Conservation (phyloP, 2,329 filamentous ascomycete species). For the Shiraia sp. region DNA sequence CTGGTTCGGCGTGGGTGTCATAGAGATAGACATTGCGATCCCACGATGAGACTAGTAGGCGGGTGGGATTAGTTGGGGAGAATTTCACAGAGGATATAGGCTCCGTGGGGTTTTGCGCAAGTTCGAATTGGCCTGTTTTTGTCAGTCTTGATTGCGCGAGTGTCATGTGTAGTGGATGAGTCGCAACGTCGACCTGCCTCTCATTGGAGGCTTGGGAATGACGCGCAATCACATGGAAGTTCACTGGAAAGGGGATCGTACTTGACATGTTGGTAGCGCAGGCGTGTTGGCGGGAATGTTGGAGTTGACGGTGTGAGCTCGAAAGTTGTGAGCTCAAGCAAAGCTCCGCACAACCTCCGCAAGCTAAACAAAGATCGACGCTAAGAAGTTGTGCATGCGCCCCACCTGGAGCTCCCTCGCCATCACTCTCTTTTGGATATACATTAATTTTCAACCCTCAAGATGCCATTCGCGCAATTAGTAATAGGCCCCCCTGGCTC, state of each 20-base stretch:
- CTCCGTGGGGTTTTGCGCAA: conserved; percentile 80
- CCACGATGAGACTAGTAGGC: conserved; percentile 91
- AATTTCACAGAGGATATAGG: conserved; percentile 86
- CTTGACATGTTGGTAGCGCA: conserved; percentile 32
- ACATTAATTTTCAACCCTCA: conserved; percentile 5
- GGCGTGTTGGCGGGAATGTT: not conserved
- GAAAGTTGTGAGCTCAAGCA: conserved; percentile 15
- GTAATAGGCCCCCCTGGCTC: conserved; percentile 92
- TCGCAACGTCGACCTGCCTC: too few species aligned
- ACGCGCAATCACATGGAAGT: not conserved
- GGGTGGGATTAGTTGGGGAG: conserved; percentile 73
- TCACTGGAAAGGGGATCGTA: conserved; percentile 10
- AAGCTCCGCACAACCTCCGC: conserved; percentile 24
- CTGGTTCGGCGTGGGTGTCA: conserved; percentile 66
- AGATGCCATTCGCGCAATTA: conserved; percentile 71
- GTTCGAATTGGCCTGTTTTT: conserved; percentile 69
- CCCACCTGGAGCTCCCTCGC: conserved; percentile 12
- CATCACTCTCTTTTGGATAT: conserved; percentile 2
- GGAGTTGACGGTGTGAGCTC: conserved; percentile 1
- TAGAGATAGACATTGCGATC: conserved; percentile 91
- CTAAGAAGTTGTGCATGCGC: conserved; percentile 11
- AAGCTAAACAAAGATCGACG: conserved; percentile 17
- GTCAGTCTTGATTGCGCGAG: conserved; percentile 1
- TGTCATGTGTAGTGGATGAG: not conserved
- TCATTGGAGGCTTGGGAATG: not conserved